Evolutionary conservation across 768 basidiomycete species (phyloP).

Genomic region (Phylloporus scabripes): DNA sequence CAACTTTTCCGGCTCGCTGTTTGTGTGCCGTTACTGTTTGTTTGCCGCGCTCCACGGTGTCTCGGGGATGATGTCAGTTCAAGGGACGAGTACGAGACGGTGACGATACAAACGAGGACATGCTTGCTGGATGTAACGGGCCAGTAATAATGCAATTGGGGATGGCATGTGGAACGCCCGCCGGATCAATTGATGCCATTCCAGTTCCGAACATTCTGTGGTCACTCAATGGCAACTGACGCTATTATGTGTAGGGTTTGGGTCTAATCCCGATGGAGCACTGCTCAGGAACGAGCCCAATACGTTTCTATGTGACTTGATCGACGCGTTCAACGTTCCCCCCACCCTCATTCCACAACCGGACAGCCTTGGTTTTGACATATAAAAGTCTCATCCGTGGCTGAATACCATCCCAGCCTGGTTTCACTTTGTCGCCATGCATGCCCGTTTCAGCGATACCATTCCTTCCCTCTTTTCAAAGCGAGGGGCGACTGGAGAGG

Average conservation of each 20-base stretch:
- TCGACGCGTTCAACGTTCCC: background rate
- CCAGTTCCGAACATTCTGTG: background rate
- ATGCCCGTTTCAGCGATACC: background rate
- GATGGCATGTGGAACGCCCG: background rate
- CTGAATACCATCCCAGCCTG: background rate
- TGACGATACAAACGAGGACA: background rate
- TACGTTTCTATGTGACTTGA: background rate
- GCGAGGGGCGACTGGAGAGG: conserved; percentile 24
- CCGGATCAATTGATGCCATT: background rate
- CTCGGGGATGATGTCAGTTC: background rate
- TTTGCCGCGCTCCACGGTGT: background rate
- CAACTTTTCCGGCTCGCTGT: no score
- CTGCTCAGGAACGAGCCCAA: background rate
- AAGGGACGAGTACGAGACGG: background rate
- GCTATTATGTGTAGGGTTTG: no score
- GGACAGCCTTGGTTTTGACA: background rate
- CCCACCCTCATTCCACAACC: background rate
- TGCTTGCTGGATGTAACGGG: background rate
- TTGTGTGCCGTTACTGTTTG: no score
- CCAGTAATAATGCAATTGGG: no score
- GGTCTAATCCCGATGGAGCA: background rate
- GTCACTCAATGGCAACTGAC: background rate
- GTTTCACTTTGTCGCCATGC: background rate
- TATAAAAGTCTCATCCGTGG: background rate
- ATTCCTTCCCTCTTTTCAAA: background rate